phyloP scores from a whole-genome alignment of 2,329 filamentous ascomycete genomes.

The Bipolaris bicolor region DNA sequence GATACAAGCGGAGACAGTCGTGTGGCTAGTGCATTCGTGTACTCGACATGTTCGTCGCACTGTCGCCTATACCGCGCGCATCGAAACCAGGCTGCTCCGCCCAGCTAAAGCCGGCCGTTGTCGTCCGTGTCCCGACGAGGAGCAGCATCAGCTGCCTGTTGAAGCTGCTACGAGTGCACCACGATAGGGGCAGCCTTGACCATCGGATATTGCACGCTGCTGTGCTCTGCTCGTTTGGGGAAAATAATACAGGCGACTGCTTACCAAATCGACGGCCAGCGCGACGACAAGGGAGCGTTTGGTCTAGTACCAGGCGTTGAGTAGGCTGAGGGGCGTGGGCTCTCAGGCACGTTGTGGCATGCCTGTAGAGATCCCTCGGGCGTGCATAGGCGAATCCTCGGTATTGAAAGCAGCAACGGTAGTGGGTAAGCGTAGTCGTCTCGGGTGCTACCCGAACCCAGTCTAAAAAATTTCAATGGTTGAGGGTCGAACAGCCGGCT shows the following conservation, averaged over 20 bases:
- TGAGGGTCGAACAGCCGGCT: slow-evolving; percentile 9
- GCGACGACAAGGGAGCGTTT: neutral
- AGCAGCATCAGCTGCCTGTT: slow-evolving; percentile 1
- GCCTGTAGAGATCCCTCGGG: slow-evolving; percentile 18
- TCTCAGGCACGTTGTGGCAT: slow-evolving; percentile 10
- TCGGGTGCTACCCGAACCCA: slow-evolving; percentile 35
- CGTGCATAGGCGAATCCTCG: slow-evolving; percentile 22
- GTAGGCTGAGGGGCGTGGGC: slow-evolving; percentile 2
- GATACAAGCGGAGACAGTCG: slow-evolving; percentile 11
- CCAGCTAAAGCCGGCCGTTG: slow-evolving; percentile 1
- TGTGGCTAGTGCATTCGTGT: slow-evolving; percentile 28
- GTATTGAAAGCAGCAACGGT: slow-evolving; percentile 25
- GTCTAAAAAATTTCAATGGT: slow-evolving; percentile 27
- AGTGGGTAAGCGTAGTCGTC: slow-evolving; percentile 15
- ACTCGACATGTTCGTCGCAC: slow-evolving; percentile 1
- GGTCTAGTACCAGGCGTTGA: neutral
- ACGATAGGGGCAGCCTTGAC: slow-evolving; percentile 3
- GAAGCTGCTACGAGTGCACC: neutral
- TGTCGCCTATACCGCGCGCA: slow-evolving; percentile 13
- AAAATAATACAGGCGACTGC: neutral
- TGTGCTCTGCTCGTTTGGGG: neutral
- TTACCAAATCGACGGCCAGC: slow-evolving; percentile 9
- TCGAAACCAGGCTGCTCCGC: slow-evolving; percentile 10
- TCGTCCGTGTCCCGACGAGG: slow-evolving; percentile 3
- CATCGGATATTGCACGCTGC: slow-evolving; percentile 5